Base-by-base conservation (phyloP, 2,329 filamentous ascomycete genomes). In the Diaporthe capsici region DNA sequence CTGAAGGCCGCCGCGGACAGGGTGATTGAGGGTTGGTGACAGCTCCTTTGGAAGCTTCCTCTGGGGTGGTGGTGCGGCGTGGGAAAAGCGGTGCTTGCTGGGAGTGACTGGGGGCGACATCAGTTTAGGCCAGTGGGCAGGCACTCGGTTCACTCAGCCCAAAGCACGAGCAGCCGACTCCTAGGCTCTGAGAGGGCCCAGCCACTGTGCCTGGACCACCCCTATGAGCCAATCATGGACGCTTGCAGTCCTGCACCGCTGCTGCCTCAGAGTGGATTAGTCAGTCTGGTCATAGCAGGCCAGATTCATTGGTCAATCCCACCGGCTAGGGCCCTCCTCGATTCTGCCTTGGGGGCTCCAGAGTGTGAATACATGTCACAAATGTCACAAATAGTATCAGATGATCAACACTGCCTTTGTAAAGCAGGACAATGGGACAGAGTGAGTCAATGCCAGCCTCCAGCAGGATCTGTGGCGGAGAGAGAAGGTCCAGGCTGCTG, bases 21-120 rank as follows among this genome's bases (percentile, higher is more conserved):
- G 39, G 57, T 63, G 71, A 51, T 76, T 74, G 60, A 58, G 73
- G 71, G 73, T 68, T 65, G 57, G 34, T 65, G 55, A 51, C 47
- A 75, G 58, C 49, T 65, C 49, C 58, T 73, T 65, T 20, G 51
- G 58, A 61, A 65, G 47, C 58, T 61, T 73, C 37, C 58, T 37
- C 37, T 51, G 6, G 63, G 71, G 60, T 39, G 47, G 47, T 55
- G 22, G 47, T 55, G 44, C n/a, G 28, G 22, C 12, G 58, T 55
- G 28, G 25, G 42, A 73, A 73, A 57, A 55, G 58, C 58, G 58
- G 71, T 51, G 71, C 71, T 72, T 51, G 71, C 71, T 72, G 71
- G 58, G 22, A 22, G 70, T 25, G 44, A 34, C 53, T 25, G 71
- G 58, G 58, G 60, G 58, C 34, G 57, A 65, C 49, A 53, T 53